Base-by-base conservation (phyloP, 139 green algal genomes). In the Coccomyxa sp. region DNA sequence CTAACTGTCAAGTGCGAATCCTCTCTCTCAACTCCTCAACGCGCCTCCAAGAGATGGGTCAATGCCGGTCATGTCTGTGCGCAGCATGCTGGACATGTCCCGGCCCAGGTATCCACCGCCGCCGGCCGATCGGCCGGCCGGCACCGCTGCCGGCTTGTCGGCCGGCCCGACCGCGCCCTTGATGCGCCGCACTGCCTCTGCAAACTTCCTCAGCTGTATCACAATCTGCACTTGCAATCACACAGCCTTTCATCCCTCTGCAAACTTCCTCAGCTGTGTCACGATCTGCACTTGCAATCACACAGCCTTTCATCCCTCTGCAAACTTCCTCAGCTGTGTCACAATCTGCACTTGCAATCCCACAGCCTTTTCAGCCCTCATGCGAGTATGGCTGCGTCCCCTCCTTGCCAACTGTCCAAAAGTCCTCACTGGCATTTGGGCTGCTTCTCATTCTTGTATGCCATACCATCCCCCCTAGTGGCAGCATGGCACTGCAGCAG, bases 151-250 rank as follows among this genome's bases (percentile, higher is more conserved):
- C 25, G 25, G 51, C 21, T 23, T 30, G 0, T 63, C 27, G 66
- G 71, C 76, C 58, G 86, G 75, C 31, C 77, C 77, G 0, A 86
- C 79, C 17, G 82, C 82, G 27, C 63, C 82, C n/a, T 79, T 85
- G 79, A 90, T 85, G 76, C 68, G 63, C 31, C 79, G 68, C 58
- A 63, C 60, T 13, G 83, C 83, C 58, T 92, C 82, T 68, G 89
- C 89, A 87, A 97, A 97, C n/a, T 88, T 88, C 15, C 87, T 83
- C 58, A 97, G 88, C 88, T 95, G 90, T 75, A 95, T 95, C 10
- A 91, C 75, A n/a, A 96, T 90, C 91, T 96, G 90, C 80, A 84
- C 38, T 51, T 51, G 51, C 28, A 45, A 25, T 21, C 18, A 25
- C 63, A 71, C 18, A 25, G 63, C 63, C 21, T 21, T 71, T 38